phyloP scores from a whole-genome alignment of 75 land plant species.

The Pinus albicaulis region DNA sequence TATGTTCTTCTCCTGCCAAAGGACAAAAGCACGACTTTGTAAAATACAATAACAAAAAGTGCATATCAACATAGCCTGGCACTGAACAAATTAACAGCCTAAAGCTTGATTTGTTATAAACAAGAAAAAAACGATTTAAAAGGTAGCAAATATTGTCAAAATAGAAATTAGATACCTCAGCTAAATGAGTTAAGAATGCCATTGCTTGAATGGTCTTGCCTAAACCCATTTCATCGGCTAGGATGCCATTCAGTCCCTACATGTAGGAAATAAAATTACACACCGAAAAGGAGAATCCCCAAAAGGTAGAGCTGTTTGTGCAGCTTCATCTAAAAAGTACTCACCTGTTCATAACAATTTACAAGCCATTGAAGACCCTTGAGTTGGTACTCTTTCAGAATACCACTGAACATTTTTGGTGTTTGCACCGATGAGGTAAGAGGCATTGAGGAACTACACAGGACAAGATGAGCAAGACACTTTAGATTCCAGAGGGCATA shows the following conservation, averaged over 20 bases:
- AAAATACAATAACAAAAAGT: background rate
- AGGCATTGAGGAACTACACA: conserved; percentile 95
- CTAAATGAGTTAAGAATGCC: conserved; percentile 97
- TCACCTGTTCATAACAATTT: conserved; percentile 99
- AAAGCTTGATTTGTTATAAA: background rate
- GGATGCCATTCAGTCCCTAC: conserved; percentile 97
- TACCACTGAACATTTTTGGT: conserved; percentile 81
- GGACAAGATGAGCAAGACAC: conserved; percentile 2
- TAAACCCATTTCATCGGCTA: conserved; percentile 99
- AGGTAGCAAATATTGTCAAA: background rate
- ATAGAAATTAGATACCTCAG: conserved; percentile 59
- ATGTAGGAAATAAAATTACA: background rate
- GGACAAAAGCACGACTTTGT: background rate
- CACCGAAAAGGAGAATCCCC: background rate
- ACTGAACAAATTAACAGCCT: background rate
- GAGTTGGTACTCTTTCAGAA: conserved; percentile 92
- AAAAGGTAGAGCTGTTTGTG: background rate
- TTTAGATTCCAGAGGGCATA: background rate
- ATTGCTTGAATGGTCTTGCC: conserved; percentile 99
- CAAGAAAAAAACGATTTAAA: conserved; percentile 1
- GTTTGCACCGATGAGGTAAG: conserved; percentile 81
- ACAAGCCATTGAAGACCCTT: conserved; percentile 99
- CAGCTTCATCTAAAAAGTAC: background rate
- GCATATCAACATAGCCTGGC: conserved; percentile 1
- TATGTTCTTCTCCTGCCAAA: conserved; percentile 88